These are phyloP conservation scores for Cicer yamashitae DNA, from an alignment of 306 rosid species.

Conservation along the genomic window DNA sequence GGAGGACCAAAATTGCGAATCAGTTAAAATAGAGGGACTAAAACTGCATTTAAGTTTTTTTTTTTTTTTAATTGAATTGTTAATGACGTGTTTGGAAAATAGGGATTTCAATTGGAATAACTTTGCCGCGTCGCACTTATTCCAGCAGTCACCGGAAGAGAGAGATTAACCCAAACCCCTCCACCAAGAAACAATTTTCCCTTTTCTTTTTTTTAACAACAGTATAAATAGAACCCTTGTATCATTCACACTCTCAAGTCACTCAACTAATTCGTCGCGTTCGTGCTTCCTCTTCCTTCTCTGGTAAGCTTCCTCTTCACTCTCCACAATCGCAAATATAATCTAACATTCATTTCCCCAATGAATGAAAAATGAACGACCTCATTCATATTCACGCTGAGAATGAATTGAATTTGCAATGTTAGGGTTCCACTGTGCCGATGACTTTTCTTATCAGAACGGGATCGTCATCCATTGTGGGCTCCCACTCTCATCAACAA, in stretches of 20 bases:
- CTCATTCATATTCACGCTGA: neutral
- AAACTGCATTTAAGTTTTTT: no score
- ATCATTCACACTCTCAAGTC: neutral
- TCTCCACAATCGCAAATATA: neutral
- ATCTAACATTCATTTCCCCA: neutral
- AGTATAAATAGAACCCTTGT: neutral
- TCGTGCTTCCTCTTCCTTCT: constrained; percentile 42
- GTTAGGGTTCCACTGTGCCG: constrained; percentile 63
- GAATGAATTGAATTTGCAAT: constrained; percentile 37
- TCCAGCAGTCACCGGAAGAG: neutral
- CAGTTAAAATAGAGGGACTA: no score
- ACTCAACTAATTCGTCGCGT: neutral
- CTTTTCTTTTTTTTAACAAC: neutral
- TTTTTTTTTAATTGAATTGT: no score
- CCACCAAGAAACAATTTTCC: neutral
- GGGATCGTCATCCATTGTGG: constrained; percentile 44
- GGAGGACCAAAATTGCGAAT: no score
- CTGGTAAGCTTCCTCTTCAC: constrained; percentile 53
- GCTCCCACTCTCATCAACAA: constrained; percentile 38
- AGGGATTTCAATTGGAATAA: neutral
- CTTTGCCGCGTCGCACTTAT: neutral
- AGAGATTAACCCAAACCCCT: constrained; percentile 14
- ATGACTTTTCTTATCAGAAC: constrained; percentile 54
- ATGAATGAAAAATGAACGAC: neutral
- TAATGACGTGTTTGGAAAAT: neutral